Base-by-base conservation (phyloP, 176 grass and related monocot genomes). In the Cocos nucifera region DNA sequence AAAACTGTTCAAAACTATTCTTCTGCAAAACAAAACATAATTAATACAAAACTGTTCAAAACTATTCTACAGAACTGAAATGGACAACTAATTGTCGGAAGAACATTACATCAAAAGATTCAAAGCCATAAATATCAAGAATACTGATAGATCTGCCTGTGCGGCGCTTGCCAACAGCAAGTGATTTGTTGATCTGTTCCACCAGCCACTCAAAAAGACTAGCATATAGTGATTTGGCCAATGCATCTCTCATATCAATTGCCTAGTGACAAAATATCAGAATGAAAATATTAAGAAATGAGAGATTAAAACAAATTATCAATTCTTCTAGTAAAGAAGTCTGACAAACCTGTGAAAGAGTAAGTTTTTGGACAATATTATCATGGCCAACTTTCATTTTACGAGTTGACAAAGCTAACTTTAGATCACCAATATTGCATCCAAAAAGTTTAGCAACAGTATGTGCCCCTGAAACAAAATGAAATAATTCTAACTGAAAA, bases 31-130 rank as follows among this genome's bases (percentile, higher is more conserved):
- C 59, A 72, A 19, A 44, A 74, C 67, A 22, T 92, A 98, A 68
- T 98, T 98, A 65, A 98, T 98, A 64, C 93, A 98, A 73, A 98
- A 98, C 69, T 98, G 93, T 85, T 98, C 93, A 61, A 98, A 98
- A 59, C 87, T 91, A 64, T 98, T 51, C 52, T 57, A 35, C 1
- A 72, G 56, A 52, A 57, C 54, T 3, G 76, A 66, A n/a, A 32
- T 23, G 71, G 14, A 76, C 19, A 56, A 65, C 28, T 17, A 61
- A n/a, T 69, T 6, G 63, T 51, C 22, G 63, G 56, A 69, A 72
- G 29, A 74, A 61, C 12, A 75, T 59, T 87, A 98, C 93, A 66
- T 79, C 77, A 64, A 98, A 98, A 63, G 93, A 98, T 68, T 98
- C 93, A 57, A 98, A 98, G 54, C 93, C 93, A 16, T 98, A 98